These are phyloP conservation scores for Cornus suecica DNA, from an alignment of 148 eudicot species.

Conservation along the genomic window DNA sequence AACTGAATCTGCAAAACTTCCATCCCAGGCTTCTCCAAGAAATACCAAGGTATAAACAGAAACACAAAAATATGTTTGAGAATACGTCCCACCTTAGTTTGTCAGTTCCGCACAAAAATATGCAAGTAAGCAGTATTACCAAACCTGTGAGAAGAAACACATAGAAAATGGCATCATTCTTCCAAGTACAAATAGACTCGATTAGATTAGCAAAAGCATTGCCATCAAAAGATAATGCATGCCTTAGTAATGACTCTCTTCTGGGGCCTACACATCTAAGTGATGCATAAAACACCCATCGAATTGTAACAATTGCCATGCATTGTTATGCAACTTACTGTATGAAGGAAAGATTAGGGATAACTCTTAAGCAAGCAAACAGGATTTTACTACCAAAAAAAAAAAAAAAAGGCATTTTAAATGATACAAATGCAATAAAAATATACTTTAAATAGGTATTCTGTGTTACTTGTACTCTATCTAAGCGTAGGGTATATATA, in stretches of 20 bases:
- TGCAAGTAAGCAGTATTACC: conserved; percentile 80
- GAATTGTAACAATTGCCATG: background rate
- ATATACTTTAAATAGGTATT: too few relatives aligned
- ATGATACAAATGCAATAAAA: too few relatives aligned
- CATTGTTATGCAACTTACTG: background rate
- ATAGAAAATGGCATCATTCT: conserved; percentile 4
- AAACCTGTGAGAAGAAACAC: conserved; percentile 43
- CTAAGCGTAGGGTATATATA: too few relatives aligned
- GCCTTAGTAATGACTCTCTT: background rate
- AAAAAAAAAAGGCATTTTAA: too few relatives aligned
- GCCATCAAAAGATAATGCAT: background rate
- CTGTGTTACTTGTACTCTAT: too few relatives aligned
- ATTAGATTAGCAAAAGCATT: background rate
- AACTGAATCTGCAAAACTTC: conserved; percentile 20
- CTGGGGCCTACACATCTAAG: background rate
- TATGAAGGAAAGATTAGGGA: background rate
- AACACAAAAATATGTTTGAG: conserved; percentile 50
- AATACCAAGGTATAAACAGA: conserved; percentile 26
- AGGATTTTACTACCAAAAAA: too few relatives aligned
- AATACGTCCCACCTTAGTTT: conserved; percentile 74
- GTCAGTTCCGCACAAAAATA: conserved; percentile 79
- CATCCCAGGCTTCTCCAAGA: conserved; percentile 23
- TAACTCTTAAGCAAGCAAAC: too few relatives aligned
- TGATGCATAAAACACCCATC: background rate
- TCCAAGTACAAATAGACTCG: background rate